These are phyloP conservation scores for Ganoderma lucidum DNA, from an alignment of 1,284 basidiomycete genomes.

Conservation along the genomic window DNA sequence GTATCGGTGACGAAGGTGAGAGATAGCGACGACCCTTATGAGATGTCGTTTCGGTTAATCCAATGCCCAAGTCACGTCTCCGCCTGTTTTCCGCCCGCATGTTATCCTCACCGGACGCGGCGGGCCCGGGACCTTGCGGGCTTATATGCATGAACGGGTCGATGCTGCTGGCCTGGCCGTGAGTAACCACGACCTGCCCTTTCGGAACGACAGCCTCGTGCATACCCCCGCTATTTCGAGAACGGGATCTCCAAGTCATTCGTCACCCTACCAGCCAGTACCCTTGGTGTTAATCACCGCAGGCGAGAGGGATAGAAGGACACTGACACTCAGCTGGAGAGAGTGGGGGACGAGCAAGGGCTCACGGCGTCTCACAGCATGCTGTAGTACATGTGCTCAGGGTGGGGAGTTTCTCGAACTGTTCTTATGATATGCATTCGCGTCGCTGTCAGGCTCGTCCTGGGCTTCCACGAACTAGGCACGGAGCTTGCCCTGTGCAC, in stretches of 20 bases:
- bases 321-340: neutral
- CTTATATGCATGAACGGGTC: too few species aligned
- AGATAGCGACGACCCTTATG: too few species aligned
- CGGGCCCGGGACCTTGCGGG: too few species aligned
- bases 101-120: too few species aligned
- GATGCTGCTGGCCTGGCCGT: slow-evolving; percentile 8
- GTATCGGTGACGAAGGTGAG: too few species aligned
- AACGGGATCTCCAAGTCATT: slow-evolving; percentile 9
- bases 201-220: slow-evolving; percentile 2
- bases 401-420: slow-evolving; percentile 46
- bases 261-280: neutral
- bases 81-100: too few species aligned
- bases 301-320: neutral
- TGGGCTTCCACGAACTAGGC: neutral
- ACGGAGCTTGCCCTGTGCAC: slow-evolving; percentile 1
- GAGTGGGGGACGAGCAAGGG: slow-evolving; percentile 51
- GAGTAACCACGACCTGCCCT: neutral
- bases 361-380: slow-evolving; percentile 36
- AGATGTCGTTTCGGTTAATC: too few species aligned
- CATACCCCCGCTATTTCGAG: slow-evolving; percentile 1
- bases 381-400: slow-evolving; percentile 52
- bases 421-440: slow-evolving; percentile 10
- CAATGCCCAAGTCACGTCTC: too few species aligned
- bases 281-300: too few species aligned
- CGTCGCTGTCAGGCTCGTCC: slow-evolving; percentile 35